phyloP scores from a whole-genome alignment of 2,329 filamentous ascomycete genomes.

The Neodidymelliopsis sp. region DNA sequence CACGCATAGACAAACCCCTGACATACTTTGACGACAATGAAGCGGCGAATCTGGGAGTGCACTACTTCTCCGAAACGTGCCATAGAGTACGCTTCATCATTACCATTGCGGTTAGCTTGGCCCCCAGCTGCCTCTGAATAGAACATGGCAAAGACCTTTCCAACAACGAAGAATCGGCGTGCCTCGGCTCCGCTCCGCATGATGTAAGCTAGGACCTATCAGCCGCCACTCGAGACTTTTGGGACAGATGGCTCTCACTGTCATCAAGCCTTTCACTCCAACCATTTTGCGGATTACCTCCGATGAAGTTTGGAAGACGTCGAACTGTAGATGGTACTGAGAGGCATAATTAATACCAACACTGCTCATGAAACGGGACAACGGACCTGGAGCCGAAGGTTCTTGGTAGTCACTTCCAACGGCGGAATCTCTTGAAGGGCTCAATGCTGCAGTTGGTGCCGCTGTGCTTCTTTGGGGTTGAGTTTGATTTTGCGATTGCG shows the following conservation, averaged over 20 bases:
- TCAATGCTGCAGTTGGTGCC: no score
- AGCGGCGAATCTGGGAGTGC: constrained; percentile 37
- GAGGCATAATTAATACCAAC: not conserved
- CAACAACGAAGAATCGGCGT: constrained; percentile 24
- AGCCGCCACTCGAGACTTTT: not conserved
- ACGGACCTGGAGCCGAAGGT: not conserved
- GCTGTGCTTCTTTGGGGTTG: no score
- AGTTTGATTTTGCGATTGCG: no score
- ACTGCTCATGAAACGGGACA: not conserved
- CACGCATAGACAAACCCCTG: constrained; percentile 35
- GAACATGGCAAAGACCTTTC: constrained; percentile 34
- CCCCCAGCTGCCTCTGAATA: constrained; percentile 24
- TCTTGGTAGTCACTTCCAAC: not conserved
- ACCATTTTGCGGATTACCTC: constrained; percentile 6
- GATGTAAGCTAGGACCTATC: constrained; percentile 20
- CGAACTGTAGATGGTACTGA: not conserved
- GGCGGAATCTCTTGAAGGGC: not conserved
- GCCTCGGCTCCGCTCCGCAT: constrained; percentile 28
- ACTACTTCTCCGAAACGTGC: constrained; percentile 22
- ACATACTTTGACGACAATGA: constrained; percentile 29
- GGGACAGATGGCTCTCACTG: constrained; percentile 1
- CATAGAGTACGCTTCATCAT: constrained; percentile 19
- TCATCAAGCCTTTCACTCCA: constrained; percentile 18
- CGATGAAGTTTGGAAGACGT: not conserved
- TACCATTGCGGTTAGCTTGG: not conserved